These are phyloP conservation scores for Aspergillus alliaceus DNA, from an alignment of 2,329 filamentous ascomycete species.

Conservation along the genomic window DNA sequence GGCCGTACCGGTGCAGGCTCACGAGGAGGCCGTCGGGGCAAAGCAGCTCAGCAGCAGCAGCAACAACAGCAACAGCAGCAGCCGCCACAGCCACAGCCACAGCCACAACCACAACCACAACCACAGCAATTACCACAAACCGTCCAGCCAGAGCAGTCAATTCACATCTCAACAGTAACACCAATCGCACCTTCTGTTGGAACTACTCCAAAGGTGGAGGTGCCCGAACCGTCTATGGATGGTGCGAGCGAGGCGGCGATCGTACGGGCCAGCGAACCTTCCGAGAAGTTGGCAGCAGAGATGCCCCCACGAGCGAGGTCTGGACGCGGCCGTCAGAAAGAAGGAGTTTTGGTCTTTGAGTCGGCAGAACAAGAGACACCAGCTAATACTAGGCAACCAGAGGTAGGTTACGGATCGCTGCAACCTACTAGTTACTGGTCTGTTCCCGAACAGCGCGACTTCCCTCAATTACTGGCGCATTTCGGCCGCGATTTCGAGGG, in stretches of 20 bases:
- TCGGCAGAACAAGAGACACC: slow-evolving; percentile 31
- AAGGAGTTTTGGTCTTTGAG: slow-evolving; percentile 38
- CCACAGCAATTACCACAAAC: slow-evolving; percentile 18
- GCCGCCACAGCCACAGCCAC: slow-evolving; percentile 21
- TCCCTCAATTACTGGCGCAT: slow-evolving; percentile 45
- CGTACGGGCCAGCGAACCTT: slow-evolving; percentile 27
- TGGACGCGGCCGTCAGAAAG: slow-evolving; percentile 32
- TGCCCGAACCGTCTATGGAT: slow-evolving; percentile 19
- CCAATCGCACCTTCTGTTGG: slow-evolving; percentile 19
- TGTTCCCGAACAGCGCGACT: slow-evolving; percentile 50
- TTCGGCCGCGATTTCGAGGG: slow-evolving; percentile 51
- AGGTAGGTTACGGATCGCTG: slow-evolving; percentile 37
- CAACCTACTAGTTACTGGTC: slow-evolving; percentile 55
- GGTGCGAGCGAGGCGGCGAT: slow-evolving; percentile 17
- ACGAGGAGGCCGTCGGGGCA: slow-evolving; percentile 37
- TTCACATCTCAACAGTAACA: not conserved
- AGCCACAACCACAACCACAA: slow-evolving; percentile 13
- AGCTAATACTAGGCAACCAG: slow-evolving; percentile 23
- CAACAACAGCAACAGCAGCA: slow-evolving; percentile 12
- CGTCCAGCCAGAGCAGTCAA: slow-evolving; percentile 11
- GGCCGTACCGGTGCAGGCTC: slow-evolving; percentile 32
- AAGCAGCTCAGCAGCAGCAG: slow-evolving; percentile 32
- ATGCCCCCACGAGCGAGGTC: slow-evolving; percentile 25
- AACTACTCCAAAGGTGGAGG: slow-evolving; percentile 28
- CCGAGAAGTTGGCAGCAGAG: slow-evolving; percentile 26